Evolutionary conservation across 78 protist species (phyloP).

Genomic region (Diacronema lutheri): DNA sequence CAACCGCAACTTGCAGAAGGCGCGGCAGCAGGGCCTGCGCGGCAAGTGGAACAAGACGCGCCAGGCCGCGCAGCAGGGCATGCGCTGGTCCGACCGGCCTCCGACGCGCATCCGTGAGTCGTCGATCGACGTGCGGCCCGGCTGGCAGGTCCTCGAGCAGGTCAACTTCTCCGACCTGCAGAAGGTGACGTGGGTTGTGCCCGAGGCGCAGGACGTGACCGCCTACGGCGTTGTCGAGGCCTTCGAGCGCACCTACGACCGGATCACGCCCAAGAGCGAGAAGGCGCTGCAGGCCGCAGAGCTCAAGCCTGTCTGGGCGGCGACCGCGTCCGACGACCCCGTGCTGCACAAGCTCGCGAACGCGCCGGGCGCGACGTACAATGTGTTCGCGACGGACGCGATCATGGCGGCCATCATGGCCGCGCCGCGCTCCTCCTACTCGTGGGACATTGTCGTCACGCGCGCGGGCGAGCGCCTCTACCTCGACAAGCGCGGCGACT

Average conservation of each 20-base stretch:
- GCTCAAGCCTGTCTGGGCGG: neutral
- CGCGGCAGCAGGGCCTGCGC: neutral
- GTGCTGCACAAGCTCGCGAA: neutral
- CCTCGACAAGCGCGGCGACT: slow-evolving; percentile 73
- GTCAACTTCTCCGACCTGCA: slow-evolving; percentile 27
- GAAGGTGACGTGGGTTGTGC: neutral
- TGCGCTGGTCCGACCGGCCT: neutral
- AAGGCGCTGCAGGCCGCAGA: slow-evolving; percentile 5
- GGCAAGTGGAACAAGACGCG: neutral
- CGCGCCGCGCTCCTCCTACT: slow-evolving; percentile 54
- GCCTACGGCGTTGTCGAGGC: slow-evolving; percentile 5
- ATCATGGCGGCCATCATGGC: slow-evolving; percentile 73
- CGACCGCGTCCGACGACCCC: slow-evolving; percentile 48
- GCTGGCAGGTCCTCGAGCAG: slow-evolving; percentile 35
- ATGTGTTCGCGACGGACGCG: slow-evolving; percentile 74
- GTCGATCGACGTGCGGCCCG: slow-evolving; percentile 39
- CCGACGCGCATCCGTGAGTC: slow-evolving; percentile 19
- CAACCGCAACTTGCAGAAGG: neutral
- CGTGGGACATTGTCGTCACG: slow-evolving; percentile 76
- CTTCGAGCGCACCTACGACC: slow-evolving; percentile 47
- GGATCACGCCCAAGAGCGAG: slow-evolving; percentile 27
- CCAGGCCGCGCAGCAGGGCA: neutral
- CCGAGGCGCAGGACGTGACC: slow-evolving; percentile 27
- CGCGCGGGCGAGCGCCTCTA: slow-evolving; percentile 59
- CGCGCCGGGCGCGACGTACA: neutral